These are phyloP conservation scores for Melanogaster broomeanus DNA, from an alignment of 768 basidiomycete species.

Conservation along the genomic window DNA sequence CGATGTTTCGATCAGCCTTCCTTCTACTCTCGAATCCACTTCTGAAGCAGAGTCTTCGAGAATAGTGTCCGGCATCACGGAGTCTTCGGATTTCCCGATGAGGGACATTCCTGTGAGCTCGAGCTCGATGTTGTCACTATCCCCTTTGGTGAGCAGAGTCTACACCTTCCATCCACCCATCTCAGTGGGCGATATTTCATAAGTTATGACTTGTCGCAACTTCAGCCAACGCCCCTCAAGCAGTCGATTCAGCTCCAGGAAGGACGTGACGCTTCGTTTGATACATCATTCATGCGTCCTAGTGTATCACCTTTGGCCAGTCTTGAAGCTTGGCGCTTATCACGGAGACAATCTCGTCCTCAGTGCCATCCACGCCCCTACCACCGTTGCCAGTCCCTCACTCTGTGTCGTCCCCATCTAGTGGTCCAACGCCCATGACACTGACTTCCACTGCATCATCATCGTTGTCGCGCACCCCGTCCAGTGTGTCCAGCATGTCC, in stretches of 20 bases:
- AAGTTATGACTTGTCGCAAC: slow-evolving; percentile 80
- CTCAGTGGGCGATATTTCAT: slow-evolving; percentile 64
- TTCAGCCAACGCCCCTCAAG: slow-evolving; percentile 69
- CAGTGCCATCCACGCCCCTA: slow-evolving; percentile 11
- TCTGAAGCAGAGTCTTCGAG: slow-evolving; percentile 31
- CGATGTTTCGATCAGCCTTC: slow-evolving; percentile 25
- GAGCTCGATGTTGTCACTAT: slow-evolving; percentile 32
- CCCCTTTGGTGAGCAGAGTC: slow-evolving; percentile 38
- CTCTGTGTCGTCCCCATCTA: slow-evolving; percentile 34
- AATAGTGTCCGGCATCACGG: slow-evolving; percentile 43
- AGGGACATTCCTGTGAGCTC: slow-evolving; percentile 29
- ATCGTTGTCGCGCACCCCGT: slow-evolving; percentile 39
- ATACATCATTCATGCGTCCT: slow-evolving; percentile 73
- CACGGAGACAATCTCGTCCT: slow-evolving; percentile 35
- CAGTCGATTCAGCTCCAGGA: slow-evolving; percentile 55
- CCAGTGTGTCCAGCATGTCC: slow-evolving; percentile 41
- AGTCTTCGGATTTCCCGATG: slow-evolving; percentile 38
- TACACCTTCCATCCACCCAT: slow-evolving; percentile 40
- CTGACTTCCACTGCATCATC: slow-evolving; percentile 35
- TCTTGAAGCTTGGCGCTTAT: slow-evolving; percentile 34
- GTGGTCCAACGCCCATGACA: slow-evolving; percentile 29
- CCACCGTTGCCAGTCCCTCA: slow-evolving; percentile 4
- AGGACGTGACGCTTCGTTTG: slow-evolving; percentile 62
- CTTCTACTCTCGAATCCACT: slow-evolving; percentile 33
- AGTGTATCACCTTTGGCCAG: slow-evolving; percentile 43